Conservation (phyloP, 2,329 filamentous ascomycete species). For the Dryadomyces sulphureus region DNA sequence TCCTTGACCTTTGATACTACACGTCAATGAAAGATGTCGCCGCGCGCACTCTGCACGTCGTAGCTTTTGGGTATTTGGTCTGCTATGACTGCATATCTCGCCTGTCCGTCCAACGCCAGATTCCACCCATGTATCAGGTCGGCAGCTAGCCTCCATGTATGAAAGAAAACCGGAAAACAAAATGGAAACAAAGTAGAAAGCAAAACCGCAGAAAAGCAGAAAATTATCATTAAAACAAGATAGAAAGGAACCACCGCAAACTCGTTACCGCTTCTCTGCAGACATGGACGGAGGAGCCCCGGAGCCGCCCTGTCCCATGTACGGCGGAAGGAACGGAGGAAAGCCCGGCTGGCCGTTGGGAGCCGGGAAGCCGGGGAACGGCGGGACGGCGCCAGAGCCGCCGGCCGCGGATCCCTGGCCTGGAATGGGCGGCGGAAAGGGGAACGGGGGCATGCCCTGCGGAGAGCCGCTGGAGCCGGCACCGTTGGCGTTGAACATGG, state of each 20-base stretch:
- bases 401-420: conserved; percentile 10
- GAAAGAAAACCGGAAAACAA: background rate
- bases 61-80: background rate
- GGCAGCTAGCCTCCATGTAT: background rate
- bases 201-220: too few relatives aligned
- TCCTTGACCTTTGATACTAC: conserved; percentile 1
- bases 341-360: conserved; percentile 17
- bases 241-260: background rate
- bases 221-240: background rate
- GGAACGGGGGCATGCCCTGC: conserved; percentile 31
- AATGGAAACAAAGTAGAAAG: background rate
- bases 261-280: conserved; percentile 18
- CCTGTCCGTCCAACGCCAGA: background rate
- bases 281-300: conserved; percentile 19
- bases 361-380: conserved; percentile 23
- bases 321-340: conserved; percentile 21
- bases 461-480: conserved; percentile 3
- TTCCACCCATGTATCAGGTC: background rate
- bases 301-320: conserved; percentile 19
- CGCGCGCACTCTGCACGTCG: background rate
- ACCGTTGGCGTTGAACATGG: conserved; percentile 25
- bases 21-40: background rate
- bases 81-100: too few relatives aligned
- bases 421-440: conserved; percentile 20
- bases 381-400: conserved; percentile 17